Evolutionary conservation across 352 stramenopile genomes (phyloP).

Genomic region (Albugo candida): DNA sequence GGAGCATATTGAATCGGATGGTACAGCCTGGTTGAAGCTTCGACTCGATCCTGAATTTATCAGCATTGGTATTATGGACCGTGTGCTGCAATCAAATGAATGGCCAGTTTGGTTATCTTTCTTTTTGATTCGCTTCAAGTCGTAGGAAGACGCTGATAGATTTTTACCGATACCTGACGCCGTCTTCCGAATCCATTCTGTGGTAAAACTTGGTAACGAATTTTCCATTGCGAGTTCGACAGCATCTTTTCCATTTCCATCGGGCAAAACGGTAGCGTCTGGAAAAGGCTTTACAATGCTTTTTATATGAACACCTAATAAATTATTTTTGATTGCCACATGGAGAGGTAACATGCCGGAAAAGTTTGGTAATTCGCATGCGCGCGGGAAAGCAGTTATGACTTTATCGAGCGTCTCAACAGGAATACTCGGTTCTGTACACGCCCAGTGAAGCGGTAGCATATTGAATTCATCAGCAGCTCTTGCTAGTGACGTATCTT

Average conservation of each 20-base stretch:
- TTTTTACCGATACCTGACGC: not conserved
- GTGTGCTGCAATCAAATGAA: not conserved
- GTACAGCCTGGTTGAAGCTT: not conserved
- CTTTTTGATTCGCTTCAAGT: constrained; percentile 14
- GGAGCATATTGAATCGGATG: too few relatives aligned
- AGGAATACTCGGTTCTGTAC: constrained; percentile 30
- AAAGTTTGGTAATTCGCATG: constrained; percentile 42
- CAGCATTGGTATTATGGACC: not conserved
- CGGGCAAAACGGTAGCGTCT: constrained; percentile 27
- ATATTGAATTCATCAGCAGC: constrained; percentile 67
- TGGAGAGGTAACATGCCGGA: constrained; percentile 65
- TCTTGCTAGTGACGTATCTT: constrained; percentile 21
- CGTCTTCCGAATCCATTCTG: constrained; percentile 51
- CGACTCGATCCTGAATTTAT: not conserved
- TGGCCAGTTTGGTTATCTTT: not conserved
- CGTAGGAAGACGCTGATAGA: constrained; percentile 5
- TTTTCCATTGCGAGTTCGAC: constrained; percentile 39
- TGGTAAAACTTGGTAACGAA: constrained; percentile 41
- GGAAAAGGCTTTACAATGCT: constrained; percentile 23
- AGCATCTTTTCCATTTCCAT: constrained; percentile 29
- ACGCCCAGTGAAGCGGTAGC: constrained; percentile 69
- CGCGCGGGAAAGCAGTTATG: constrained; percentile 26
- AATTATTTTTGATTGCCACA: constrained; percentile 52
- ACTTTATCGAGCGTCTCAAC: constrained; percentile 27
- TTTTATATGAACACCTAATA: constrained; percentile 35